Evolutionary conservation across 139 green algal genomes (phyloP).

Genomic region (Haematococcus lacustris): DNA sequence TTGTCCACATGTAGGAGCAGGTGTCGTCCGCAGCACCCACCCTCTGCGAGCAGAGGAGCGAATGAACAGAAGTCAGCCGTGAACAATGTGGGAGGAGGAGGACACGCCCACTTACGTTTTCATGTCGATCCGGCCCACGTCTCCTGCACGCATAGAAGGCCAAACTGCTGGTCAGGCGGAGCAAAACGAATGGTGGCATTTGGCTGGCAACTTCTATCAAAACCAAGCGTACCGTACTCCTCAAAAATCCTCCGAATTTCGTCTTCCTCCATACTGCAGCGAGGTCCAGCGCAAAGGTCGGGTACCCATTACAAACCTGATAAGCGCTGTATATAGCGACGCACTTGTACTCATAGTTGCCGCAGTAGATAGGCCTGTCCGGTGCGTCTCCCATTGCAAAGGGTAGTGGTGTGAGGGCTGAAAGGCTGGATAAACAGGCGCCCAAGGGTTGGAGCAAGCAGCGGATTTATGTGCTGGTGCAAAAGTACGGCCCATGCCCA

Average conservation of each 20-base stretch:
- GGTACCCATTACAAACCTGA: not conserved
- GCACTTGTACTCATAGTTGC: constrained; percentile 2
- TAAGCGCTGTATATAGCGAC: not conserved
- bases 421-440: too few species aligned
- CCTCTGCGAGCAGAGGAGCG: not conserved
- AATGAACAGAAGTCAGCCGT: not conserved
- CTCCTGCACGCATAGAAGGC: constrained; percentile 14
- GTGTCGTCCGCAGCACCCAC: not conserved
- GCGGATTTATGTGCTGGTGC: too few species aligned
- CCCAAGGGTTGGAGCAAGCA: too few species aligned
- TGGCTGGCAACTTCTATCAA: not conserved
- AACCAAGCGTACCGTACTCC: not conserved
- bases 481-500: too few species aligned
- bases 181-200: not conserved
- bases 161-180: not conserved
- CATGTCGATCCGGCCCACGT: constrained; percentile 55
- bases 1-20: too few species aligned
- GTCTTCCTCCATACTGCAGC: not conserved
- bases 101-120: constrained; percentile 30
- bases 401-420: not conserved
- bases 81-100: not conserved
- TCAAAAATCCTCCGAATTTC: not conserved
- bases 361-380: not conserved
- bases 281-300: not conserved
- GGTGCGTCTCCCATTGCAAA: not conserved